Evolutionary conservation across 179 eudicot genomes (phyloP), one percentile per base, ranked within the genome.

Genomic region (Pouteria campechiana): DNA sequence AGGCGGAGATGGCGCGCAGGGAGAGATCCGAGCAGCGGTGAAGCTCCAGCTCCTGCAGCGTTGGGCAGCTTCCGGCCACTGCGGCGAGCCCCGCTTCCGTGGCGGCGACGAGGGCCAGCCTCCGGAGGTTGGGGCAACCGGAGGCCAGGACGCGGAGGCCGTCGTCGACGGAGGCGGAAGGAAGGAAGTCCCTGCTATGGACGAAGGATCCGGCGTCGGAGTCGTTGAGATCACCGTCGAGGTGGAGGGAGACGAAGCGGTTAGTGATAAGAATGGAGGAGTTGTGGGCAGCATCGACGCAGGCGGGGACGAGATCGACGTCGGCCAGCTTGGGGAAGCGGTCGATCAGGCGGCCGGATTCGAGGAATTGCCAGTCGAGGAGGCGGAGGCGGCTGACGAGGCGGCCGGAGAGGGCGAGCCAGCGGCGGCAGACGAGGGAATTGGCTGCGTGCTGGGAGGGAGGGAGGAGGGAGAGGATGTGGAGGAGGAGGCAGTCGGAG

Each of bases 11-110:
- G 25, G 78, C 80, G 21, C 31, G 62, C 54, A 90, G 41, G 9
- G 58, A 46, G 46, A 62, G 37, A 63, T 90, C 98, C 28, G 58
- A 44, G 48, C 86, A 78, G 14, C 65, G 54, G 60, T 79, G 81
- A 53, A 90, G 37, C 69, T 90, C 98, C 59, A 90, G 36, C 22
- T 86, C 98, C 41, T 81, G 93, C 45, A 90, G 52, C 25, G 64
- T 70, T 31, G 41, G 55, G 30, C 98, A 90, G 41, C 64, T 63
- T 32, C 67, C 60, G 0, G 76, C 87, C 35, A 90, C 57, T 54
- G 40, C 68, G 22, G 48, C 34, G 47, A 90, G 52, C 28, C 84
- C 95, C 19, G 48, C 55, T 12, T 65, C 81, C 23, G 84, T 64
- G 0, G 64, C 78, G 55, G 68, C 71, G 14, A 82, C 54, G 36